Conservation (phyloP, 140 eudicot genomes). For the Bidens hawaiensis region DNA sequence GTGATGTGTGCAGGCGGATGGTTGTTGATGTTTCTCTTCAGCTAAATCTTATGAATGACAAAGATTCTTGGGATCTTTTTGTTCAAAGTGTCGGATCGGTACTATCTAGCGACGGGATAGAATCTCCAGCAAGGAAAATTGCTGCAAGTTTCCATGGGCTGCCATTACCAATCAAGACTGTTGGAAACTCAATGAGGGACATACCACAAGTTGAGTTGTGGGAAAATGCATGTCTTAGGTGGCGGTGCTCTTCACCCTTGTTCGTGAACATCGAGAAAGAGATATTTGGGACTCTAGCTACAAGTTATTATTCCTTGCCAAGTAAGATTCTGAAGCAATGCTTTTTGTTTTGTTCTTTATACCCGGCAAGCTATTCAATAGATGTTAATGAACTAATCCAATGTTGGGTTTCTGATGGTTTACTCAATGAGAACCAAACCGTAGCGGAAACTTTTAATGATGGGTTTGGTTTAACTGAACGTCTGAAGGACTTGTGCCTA, state of each 20-base stretch:
- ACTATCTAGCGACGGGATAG: conserved; percentile 8
- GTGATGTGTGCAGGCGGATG: conserved; percentile 35
- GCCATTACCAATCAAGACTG: conserved; percentile 33
- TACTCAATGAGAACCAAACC: conserved; percentile 20
- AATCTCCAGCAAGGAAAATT: conserved; percentile 32
- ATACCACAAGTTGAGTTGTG: conserved; percentile 19
- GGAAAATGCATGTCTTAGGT: conserved; percentile 20
- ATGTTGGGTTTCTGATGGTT: conserved; percentile 33
- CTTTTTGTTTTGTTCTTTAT: conserved; percentile 35
- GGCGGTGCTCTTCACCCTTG: conserved; percentile 24
- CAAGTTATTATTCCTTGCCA: conserved; percentile 29
- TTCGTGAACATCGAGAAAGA: conserved; percentile 19
- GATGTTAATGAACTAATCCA: conserved; percentile 26
- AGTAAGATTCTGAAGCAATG: conserved; percentile 26
- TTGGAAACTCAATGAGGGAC: conserved; percentile 31
- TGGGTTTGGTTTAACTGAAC: conserved; percentile 25
- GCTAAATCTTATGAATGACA: conserved; percentile 24
- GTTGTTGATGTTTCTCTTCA: conserved; percentile 3
- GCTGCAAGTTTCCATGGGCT: conserved; percentile 23
- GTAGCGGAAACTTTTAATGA: conserved; percentile 9
- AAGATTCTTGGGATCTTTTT: conserved; percentile 38
- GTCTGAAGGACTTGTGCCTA: conserved; percentile 32
- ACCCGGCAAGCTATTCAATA: conserved; percentile 33
- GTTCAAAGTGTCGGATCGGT: conserved; percentile 28
- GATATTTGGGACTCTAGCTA: conserved; percentile 19